Evolutionary conservation across 2,329 filamentous ascomycete genomes (phyloP).

Genomic region (Diaporthe sp.): DNA sequence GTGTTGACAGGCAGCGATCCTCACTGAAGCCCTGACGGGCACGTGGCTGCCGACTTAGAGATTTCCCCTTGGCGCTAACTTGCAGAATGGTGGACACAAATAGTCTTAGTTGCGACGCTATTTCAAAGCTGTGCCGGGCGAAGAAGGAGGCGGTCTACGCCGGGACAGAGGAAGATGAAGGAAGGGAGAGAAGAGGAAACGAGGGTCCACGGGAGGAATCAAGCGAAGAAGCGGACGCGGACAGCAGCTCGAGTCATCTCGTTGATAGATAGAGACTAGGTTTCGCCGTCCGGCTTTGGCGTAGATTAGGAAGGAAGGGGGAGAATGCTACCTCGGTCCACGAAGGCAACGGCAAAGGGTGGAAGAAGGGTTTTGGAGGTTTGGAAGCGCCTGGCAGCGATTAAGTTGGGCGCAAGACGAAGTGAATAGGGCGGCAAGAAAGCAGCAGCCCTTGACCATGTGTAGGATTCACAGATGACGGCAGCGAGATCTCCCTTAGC

Average conservation of each 20-base stretch:
- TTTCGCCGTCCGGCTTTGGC: constrained; percentile 10
- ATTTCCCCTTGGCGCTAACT: background rate
- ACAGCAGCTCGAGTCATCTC: constrained; percentile 21
- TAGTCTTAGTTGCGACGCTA: background rate
- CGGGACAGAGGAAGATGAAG: background rate
- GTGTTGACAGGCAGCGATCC: constrained; percentile 20
- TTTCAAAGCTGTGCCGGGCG: background rate
- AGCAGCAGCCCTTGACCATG: constrained; percentile 13
- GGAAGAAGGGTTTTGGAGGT: background rate
- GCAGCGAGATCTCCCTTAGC: constrained; percentile 21
- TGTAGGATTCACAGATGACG: constrained; percentile 19
- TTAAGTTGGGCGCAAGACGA: background rate
- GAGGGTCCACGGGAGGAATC: background rate
- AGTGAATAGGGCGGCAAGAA: constrained; percentile 1
- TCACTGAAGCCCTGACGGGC: background rate
- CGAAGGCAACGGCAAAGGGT: constrained; percentile 4
- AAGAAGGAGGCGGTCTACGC: constrained; percentile 23
- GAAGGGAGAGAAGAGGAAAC: background rate
- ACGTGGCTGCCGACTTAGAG: constrained; percentile 8
- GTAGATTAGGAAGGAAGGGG: background rate
- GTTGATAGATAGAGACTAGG: constrained; percentile 6
- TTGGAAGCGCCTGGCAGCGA: background rate
- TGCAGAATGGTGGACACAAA: background rate
- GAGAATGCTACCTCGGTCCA: constrained; percentile 17
- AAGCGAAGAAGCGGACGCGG: background rate